Evolutionary conservation across 2,329 filamentous ascomycete genomes (phyloP).

Genomic region (Talaromyces rugulosus): DNA sequence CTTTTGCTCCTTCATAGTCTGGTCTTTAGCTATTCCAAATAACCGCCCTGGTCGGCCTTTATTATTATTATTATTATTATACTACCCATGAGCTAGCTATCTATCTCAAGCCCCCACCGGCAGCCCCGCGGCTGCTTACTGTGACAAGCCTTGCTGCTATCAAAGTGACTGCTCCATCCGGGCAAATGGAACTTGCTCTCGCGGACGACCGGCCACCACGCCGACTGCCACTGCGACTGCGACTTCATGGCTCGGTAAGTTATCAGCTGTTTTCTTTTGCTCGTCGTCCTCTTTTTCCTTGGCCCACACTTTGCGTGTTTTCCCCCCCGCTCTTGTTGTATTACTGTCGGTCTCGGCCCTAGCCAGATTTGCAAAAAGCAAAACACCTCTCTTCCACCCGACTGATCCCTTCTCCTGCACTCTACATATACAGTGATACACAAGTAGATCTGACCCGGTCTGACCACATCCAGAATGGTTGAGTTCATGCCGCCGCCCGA

Average conservation of each 20-base stretch:
- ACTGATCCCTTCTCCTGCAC: not conserved
- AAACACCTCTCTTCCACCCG: not conserved
- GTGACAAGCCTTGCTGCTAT: no score
- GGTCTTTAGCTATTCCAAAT: not conserved
- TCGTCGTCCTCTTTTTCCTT: not conserved
- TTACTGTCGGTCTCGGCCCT: not conserved
- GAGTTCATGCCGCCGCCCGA: constrained; percentile 53
- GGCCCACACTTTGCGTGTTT: not conserved
- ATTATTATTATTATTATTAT: not conserved
- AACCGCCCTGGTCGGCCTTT: not conserved
- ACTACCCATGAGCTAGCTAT: not conserved
- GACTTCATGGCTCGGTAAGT: constrained; percentile 9
- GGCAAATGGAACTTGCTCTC: constrained; percentile 12
- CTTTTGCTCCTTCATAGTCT: not conserved
- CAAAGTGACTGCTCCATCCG: not conserved
- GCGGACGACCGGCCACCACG: constrained; percentile 8
- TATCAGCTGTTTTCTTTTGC: not conserved
- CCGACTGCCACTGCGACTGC: constrained; percentile 2
- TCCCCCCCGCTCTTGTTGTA: not conserved
- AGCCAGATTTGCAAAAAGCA: not conserved
- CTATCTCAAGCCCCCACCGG: not conserved
- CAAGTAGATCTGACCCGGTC: not conserved
- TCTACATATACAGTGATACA: not conserved
- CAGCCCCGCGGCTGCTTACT: not conserved
- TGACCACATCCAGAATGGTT: constrained; percentile 42